phyloP scores from a whole-genome alignment of 306 rosid genomes.

The Trifolium fragiferum region DNA sequence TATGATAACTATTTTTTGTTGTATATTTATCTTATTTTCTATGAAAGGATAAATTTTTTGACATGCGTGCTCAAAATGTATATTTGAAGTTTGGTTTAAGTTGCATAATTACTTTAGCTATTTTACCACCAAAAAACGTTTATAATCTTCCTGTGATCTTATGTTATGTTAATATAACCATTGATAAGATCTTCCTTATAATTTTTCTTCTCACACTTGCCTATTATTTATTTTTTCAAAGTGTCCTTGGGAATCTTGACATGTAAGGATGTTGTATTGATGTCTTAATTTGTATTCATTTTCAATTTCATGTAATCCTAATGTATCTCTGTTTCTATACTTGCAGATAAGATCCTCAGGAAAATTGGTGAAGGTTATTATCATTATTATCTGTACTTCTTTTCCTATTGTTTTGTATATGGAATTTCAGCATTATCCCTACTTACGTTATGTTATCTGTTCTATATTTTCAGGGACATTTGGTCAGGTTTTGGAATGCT shows the following conservation, averaged over 20 bases:
- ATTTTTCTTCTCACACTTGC: conserved; percentile 1
- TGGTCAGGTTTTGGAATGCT: conserved; percentile 34
- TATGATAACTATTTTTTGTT: not conserved
- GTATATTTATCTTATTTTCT: not conserved
- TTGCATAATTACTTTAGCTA: not conserved
- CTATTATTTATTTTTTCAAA: not conserved
- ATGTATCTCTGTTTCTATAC: not conserved
- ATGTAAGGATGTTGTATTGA: conserved; percentile 10
- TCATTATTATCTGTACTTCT: not conserved
- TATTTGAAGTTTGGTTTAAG: not conserved
- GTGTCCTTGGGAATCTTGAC: not conserved
- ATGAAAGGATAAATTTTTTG: not conserved
- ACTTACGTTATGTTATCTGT: conserved; percentile 2
- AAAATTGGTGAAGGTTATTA: conserved; percentile 33
- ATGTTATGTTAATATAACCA: not conserved
- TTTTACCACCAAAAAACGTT: not conserved
- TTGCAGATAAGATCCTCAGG: conserved; percentile 29
- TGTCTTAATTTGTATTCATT: not conserved
- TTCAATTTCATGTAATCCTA: conserved; percentile 11
- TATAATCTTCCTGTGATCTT: not conserved
- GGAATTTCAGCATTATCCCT: not conserved
- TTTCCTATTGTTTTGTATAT: not conserved
- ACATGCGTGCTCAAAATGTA: conserved; percentile 1
- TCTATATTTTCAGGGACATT: conserved; percentile 27
- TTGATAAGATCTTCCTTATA: not conserved